Conservation (phyloP, 2,329 filamentous ascomycete genomes). For the Fusarium floridanum region DNA sequence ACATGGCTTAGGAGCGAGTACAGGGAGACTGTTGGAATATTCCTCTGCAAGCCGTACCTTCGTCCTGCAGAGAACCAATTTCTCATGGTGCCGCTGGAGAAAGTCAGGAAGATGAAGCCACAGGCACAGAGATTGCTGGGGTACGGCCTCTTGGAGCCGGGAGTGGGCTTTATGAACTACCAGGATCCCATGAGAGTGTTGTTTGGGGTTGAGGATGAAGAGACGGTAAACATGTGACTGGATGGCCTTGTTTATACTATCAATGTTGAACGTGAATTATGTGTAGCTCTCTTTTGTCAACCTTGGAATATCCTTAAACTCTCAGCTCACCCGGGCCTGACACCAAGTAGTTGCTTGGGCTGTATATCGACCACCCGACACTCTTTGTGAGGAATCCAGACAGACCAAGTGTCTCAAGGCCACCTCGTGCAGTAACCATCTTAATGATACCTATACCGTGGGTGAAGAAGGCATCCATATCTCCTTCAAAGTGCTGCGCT, state of each 20-base stretch:
- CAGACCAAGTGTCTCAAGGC: slow-evolving; percentile 18
- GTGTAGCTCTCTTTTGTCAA: not conserved
- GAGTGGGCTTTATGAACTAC: slow-evolving; percentile 27
- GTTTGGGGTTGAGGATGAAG: slow-evolving; percentile 29
- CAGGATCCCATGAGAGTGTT: slow-evolving; percentile 31
- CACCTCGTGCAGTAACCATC: slow-evolving; percentile 18
- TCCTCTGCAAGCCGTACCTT: slow-evolving; percentile 27
- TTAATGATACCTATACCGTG: slow-evolving; percentile 19
- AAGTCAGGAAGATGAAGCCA: slow-evolving; percentile 15
- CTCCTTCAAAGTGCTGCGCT: slow-evolving; percentile 11
- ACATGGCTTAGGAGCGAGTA: not conserved
- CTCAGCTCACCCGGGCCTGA: not conserved
- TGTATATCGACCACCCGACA: slow-evolving; percentile 21
- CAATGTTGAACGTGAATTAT: not conserved
- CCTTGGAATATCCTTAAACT: no score
- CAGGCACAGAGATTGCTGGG: slow-evolving; percentile 27
- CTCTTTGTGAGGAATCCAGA: slow-evolving; percentile 17
- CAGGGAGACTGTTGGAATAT: slow-evolving; percentile 29
- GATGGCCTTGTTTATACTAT: not conserved
- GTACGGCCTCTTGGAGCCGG: slow-evolving; percentile 22
- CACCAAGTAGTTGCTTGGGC: not conserved
- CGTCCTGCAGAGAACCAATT: slow-evolving; percentile 30
- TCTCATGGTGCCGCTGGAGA: slow-evolving; percentile 25
- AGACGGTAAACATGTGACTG: slow-evolving; percentile 23
- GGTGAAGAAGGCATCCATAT: slow-evolving; percentile 7